These are phyloP conservation scores for Parasarocladium wereldwijsianum DNA, from an alignment of 2,329 filamentous ascomycete species.

Conservation along the genomic window DNA sequence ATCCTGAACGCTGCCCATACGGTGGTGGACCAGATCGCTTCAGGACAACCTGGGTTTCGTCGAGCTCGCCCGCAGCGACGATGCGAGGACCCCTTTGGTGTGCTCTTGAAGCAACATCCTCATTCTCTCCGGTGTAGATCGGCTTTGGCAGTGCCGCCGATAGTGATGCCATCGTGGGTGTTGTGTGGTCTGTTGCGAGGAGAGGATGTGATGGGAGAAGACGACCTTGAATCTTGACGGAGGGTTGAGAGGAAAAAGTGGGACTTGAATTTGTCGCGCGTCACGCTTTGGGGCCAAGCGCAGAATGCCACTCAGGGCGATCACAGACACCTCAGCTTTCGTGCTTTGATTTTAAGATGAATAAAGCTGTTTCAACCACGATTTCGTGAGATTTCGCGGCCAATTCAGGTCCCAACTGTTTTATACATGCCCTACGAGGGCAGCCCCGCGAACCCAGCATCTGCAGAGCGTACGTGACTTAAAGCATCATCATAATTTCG, in stretches of 20 bases:
- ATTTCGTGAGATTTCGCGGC: too few species aligned
- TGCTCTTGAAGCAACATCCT: constrained; percentile 57
- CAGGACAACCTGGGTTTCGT: constrained; percentile 74
- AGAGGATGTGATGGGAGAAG: constrained; percentile 5
- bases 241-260: constrained; percentile 9
- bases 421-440: too few species aligned
- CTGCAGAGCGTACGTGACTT: too few species aligned
- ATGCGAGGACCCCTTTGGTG: constrained; percentile 72
- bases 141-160: constrained; percentile 74
- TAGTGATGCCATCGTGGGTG: constrained; percentile 49
- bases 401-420: too few species aligned
- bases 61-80: constrained; percentile 62
- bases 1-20: constrained; percentile 77
- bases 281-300: constrained; percentile 15
- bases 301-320: neutral
- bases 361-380: too few species aligned
- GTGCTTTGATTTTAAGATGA: too few species aligned
- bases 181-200: constrained; percentile 9
- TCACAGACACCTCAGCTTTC: neutral
- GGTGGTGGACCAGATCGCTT: constrained; percentile 73
- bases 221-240: constrained; percentile 5
- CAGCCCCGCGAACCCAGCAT: too few species aligned
- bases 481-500: too few species aligned
- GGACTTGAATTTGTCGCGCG: constrained; percentile 1
- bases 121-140: constrained; percentile 80